Percentiles rank a stretch among this genome's conserved stretches.
Conservation (phyloP, 768 basidiomycete genomes). For the Rhodosporidiobolus odoratus region DNA sequence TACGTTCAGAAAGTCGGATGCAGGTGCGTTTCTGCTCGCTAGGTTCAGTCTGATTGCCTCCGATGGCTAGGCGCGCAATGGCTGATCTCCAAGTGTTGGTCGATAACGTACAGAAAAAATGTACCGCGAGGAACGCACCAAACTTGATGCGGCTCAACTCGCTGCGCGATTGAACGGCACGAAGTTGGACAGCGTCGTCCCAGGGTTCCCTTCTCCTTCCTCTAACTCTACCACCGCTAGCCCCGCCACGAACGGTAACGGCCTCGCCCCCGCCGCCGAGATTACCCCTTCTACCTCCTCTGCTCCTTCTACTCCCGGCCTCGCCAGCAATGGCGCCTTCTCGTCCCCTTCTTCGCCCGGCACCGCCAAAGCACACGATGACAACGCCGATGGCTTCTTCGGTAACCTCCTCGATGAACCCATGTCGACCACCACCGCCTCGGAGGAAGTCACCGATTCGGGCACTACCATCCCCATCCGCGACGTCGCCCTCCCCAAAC, state of each 20-base stretch:
- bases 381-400: constrained; percentile 53
- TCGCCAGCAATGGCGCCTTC: neutral
- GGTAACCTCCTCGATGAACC: constrained; percentile 66
- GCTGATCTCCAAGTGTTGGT: too few relatives aligned
- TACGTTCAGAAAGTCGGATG: constrained; percentile 66
- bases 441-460: constrained; percentile 54
- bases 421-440: constrained; percentile 50
- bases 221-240: neutral
- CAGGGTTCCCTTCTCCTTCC: constrained; percentile 1
- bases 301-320: neutral
- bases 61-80: too few relatives aligned
- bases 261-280: neutral
- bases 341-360: neutral
- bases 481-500: constrained; percentile 76
- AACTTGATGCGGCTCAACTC: constrained; percentile 49
- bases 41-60: too few relatives aligned
- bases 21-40: constrained; percentile 42
- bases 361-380: neutral
- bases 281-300: neutral
- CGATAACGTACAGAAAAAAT: too few relatives aligned
- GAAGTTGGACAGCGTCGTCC: constrained; percentile 17
- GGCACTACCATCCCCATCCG: constrained; percentile 48
- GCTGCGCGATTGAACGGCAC: constrained; percentile 41
- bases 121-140: constrained; percentile 57
- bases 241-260: constrained; percentile 47